Conservation (phyloP, 164 flowering plant species). For the Kalanchoe fedtschenkoi region DNA sequence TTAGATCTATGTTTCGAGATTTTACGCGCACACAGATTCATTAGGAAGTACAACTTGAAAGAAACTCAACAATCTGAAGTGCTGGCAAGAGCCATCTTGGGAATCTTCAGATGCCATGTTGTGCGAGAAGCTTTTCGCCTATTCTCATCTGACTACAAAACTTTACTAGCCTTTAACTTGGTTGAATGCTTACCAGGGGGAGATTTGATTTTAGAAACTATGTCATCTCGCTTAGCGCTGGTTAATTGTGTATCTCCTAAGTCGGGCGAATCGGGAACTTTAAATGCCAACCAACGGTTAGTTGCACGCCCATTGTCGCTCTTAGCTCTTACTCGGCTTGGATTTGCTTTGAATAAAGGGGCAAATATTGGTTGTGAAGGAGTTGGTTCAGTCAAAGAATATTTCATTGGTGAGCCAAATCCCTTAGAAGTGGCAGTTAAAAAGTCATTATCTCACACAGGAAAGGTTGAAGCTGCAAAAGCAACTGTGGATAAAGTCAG, state of each 20-base stretch:
- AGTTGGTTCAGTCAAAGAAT: slow-evolving; percentile 28
- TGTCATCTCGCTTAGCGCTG: slow-evolving; percentile 34
- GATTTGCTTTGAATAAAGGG: slow-evolving; percentile 28
- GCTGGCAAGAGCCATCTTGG: slow-evolving; percentile 59
- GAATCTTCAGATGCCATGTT: slow-evolving; percentile 59
- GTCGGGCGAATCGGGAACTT: slow-evolving; percentile 18
- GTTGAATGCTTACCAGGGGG: slow-evolving; percentile 87
- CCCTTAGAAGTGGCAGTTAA: slow-evolving; percentile 59
- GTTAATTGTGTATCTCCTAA: slow-evolving; percentile 14
- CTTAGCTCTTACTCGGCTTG: slow-evolving; percentile 41
- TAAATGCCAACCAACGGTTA: slow-evolving; percentile 17
- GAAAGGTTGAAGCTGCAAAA: slow-evolving; percentile 77
- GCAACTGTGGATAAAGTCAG: slow-evolving; percentile 80
- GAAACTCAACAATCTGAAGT: slow-evolving; percentile 51
- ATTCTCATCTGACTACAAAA: slow-evolving; percentile 46
- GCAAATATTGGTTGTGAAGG: slow-evolving; percentile 21
- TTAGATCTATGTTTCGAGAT: slow-evolving; percentile 68
- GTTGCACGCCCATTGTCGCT: slow-evolving; percentile 35
- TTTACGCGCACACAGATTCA: slow-evolving; percentile 55
- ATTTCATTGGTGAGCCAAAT: slow-evolving; percentile 54
- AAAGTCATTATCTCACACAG: slow-evolving; percentile 38
- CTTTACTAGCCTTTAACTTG: slow-evolving; percentile 57
- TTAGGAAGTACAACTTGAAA: slow-evolving; percentile 40
- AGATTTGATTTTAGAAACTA: slow-evolving; percentile 57
- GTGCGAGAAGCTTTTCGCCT: slow-evolving; percentile 59